Conservation (phyloP, 2,329 filamentous ascomycete genomes). For the Ophiocordyceps robertsii region DNA sequence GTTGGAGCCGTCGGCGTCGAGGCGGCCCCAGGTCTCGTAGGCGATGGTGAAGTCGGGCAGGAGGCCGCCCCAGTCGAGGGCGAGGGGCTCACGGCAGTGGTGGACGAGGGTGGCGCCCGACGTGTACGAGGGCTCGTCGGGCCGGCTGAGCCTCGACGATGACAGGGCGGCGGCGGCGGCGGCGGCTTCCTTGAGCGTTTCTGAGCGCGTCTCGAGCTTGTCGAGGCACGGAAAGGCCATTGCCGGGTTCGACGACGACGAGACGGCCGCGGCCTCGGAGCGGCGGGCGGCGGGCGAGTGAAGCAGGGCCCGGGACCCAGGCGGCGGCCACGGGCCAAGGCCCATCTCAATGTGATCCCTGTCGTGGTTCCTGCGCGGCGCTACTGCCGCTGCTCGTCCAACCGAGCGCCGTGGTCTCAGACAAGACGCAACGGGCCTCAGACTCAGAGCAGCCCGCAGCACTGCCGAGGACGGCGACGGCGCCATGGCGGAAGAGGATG, state of each 20-base stretch:
- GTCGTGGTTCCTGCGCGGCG: too few species aligned
- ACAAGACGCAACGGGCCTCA: too few species aligned
- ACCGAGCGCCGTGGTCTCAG: too few species aligned
- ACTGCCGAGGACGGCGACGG: too few species aligned
- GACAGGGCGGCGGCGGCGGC: neutral
- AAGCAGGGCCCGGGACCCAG: neutral
- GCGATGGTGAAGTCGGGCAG: conserved; percentile 79
- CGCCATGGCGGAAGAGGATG: too few species aligned
- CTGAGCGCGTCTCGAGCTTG: conserved; percentile 65
- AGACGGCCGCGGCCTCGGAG: conserved; percentile 7
- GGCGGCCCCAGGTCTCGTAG: conserved; percentile 80
- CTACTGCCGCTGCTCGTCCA: too few species aligned
- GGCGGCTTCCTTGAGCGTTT: conserved; percentile 43
- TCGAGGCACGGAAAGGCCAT: conserved; percentile 87
- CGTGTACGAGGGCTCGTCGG: conserved; percentile 74
- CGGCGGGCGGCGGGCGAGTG: neutral
- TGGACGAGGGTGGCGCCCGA: conserved; percentile 72
- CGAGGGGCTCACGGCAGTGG: conserved; percentile 57
- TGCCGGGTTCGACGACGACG: conserved; percentile 48
- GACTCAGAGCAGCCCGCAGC: too few species aligned
- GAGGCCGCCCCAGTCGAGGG: conserved; percentile 92
- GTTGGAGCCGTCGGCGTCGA: conserved; percentile 74
- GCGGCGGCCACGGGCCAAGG: too few species aligned
- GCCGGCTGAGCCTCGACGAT: conserved; percentile 30
- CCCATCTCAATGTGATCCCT: too few species aligned